Evolutionary conservation across 2,329 filamentous ascomycete species (phyloP), one percentile per base, ranked within the genome.

Genomic region (Piedraia hortae): DNA sequence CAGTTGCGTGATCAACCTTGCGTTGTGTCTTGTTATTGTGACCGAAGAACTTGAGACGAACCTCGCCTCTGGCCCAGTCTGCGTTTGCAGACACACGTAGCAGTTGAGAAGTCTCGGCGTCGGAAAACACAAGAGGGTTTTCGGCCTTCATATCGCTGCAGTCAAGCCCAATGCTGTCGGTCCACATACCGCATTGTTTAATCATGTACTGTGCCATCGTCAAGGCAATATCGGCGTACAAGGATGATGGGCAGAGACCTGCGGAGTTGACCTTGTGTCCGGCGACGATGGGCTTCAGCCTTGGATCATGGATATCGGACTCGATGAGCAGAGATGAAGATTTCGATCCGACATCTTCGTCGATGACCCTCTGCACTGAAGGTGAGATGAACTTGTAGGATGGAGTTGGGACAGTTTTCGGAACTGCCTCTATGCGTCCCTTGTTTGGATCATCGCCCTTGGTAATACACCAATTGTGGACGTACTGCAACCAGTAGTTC

Each of bases 251-350:
- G 13, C 26, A 26, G 5, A 28, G 20, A 5, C 39, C 45, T 2
- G 54, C 44, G 17, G 41, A 46, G 23, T 35, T 44, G 0, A 39
- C 38, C 21, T 51, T 51, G 42, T 56, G 53, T 0, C 50, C 51
- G 20, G 3, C 28, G 18, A 12, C 22, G 19, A 16, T 20, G 25
- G 20, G 13, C 6, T 13, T 12, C 7, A 21, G 7, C 11, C 16
- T 14, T n/a, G 5, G 3, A 12, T 21, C 12, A 4, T 4, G 10
- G 10, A 21, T 8, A 3, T 21, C 20, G 6, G n/a, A 15, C 10
- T 21, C 11, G 7, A 21, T 11, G 6, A 21, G 12, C 5, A 21
- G 8, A 7, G 13, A 9, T 10, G n/a, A 9, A 21, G 9, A 10
- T n/a, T 12, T 21, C 4, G n/a, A n/a, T 4, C 10, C 10, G 10